Conservation (phyloP, 202 grass and related monocot genomes). For the Schoenoplectus triqueter region DNA sequence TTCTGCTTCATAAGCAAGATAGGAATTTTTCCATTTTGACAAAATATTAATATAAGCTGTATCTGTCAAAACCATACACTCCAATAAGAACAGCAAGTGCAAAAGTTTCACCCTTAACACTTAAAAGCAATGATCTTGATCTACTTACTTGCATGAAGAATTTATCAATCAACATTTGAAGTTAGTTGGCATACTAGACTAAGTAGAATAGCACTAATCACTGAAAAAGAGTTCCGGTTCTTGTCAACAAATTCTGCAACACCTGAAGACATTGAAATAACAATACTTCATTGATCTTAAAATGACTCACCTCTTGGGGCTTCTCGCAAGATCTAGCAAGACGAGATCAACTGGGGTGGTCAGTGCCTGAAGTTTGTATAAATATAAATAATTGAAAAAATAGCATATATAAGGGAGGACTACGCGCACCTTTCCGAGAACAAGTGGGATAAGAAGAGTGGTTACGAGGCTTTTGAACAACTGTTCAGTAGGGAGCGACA, state of each 20-base stretch:
- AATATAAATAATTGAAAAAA: conserved; percentile 6
- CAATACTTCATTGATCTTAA: conserved; percentile 32
- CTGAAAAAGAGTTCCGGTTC: conserved; percentile 68
- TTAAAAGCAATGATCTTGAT: conserved; percentile 71
- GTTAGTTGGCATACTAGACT: conserved; percentile 66
- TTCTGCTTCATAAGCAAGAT: background rate
- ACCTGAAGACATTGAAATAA: conserved; percentile 48
- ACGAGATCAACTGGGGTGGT: conserved; percentile 35
- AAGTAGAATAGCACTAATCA: conserved; percentile 84
- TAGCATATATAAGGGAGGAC: conserved; percentile 38
- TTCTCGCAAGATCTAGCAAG: conserved; percentile 72
- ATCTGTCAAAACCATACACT: conserved; percentile 51
- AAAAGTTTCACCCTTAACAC: conserved; percentile 61
- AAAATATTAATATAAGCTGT: conserved; percentile 16
- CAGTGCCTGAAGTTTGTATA: background rate
- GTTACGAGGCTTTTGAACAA: conserved; percentile 83
- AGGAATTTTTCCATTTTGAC: background rate
- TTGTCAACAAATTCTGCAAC: conserved; percentile 78
- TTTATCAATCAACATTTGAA: conserved; percentile 33
- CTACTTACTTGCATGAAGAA: conserved; percentile 73
- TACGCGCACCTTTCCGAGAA: conserved; percentile 68
- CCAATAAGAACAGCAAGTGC: conserved; percentile 53
- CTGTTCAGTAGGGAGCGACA: conserved; percentile 70
- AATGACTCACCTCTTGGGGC: conserved; percentile 55
- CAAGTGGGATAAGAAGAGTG: conserved; percentile 74